Evolutionary conservation across 179 eudicot genomes (phyloP).

Genomic region (Silene vulgaris): DNA sequence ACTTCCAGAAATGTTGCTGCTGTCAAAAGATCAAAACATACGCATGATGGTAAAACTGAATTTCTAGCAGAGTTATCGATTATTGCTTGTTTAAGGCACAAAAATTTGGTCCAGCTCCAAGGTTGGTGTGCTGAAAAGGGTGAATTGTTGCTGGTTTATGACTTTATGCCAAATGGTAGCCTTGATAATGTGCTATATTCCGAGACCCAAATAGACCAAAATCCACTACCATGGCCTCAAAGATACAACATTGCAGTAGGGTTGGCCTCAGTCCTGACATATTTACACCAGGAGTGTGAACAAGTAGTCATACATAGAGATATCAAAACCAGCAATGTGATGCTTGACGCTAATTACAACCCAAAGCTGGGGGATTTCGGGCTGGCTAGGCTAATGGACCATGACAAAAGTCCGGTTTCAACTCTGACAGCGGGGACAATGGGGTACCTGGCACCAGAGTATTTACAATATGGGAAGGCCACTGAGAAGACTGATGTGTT

Average conservation of each 20-base stretch:
- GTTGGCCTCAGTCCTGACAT: slow-evolving; percentile 73
- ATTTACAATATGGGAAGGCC: slow-evolving; percentile 79
- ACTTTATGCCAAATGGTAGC: slow-evolving; percentile 81
- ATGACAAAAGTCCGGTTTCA: slow-evolving; percentile 74
- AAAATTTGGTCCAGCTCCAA: slow-evolving; percentile 76
- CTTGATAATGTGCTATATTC: slow-evolving; percentile 57
- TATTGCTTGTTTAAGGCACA: slow-evolving; percentile 78
- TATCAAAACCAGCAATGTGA: slow-evolving; percentile 70
- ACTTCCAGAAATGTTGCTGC: slow-evolving; percentile 50
- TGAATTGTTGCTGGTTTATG: slow-evolving; percentile 79
- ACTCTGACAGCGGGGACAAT: slow-evolving; percentile 87
- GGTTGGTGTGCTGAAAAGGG: slow-evolving; percentile 90
- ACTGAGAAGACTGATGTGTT: slow-evolving; percentile 84
- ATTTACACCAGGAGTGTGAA: slow-evolving; percentile 88
- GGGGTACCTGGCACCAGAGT: slow-evolving; percentile 95
- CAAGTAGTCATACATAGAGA: slow-evolving; percentile 87
- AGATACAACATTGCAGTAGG: slow-evolving; percentile 73
- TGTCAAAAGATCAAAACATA: slow-evolving; percentile 77
- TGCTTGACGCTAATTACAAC: slow-evolving; percentile 62
- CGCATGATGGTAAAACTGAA: slow-evolving; percentile 66
- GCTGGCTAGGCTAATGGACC: slow-evolving; percentile 74
- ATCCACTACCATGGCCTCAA: slow-evolving; percentile 50
- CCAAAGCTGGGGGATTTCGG: slow-evolving; percentile 86
- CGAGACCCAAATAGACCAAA: slow-evolving; percentile 29
- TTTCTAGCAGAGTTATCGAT: slow-evolving; percentile 68